Evolutionary conservation across 495 filamentous ascomycete species (phyloP).

Genomic region (Daldinia childiae): DNA sequence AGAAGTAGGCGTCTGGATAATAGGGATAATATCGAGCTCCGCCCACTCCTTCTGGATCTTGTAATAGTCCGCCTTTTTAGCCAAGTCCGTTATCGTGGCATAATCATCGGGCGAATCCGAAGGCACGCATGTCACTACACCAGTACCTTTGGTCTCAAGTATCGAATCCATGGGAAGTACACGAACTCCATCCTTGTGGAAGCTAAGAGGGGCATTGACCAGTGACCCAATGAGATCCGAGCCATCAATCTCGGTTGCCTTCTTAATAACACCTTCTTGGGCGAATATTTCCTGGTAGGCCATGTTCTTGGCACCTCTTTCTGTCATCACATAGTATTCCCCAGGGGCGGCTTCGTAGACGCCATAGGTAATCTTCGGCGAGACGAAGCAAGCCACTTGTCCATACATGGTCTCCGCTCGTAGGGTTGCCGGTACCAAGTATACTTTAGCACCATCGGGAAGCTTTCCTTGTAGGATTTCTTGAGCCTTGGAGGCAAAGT

Average conservation of each 20-base stretch:
- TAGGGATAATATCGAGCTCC: slow-evolving; percentile 82
- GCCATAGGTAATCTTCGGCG: slow-evolving; percentile 89
- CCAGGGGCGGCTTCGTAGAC: slow-evolving; percentile 84
- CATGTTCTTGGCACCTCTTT: slow-evolving; percentile 94
- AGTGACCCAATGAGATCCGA: slow-evolving; percentile 85
- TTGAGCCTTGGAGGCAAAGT: slow-evolving; percentile 80
- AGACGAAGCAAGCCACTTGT: slow-evolving; percentile 95
- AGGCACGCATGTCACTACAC: slow-evolving; percentile 94
- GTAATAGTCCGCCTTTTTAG: slow-evolving; percentile 98
- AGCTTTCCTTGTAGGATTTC: slow-evolving; percentile 78
- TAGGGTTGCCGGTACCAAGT: slow-evolving; percentile 89
- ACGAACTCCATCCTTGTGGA: slow-evolving; percentile 78
- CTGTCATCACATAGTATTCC: slow-evolving; percentile 86
- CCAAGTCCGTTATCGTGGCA: slow-evolving; percentile 84
- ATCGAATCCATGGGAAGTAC: slow-evolving; percentile 96
- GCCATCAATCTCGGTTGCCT: slow-evolving; percentile 75
- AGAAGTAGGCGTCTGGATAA: slow-evolving; percentile 89
- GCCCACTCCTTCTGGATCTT: slow-evolving; percentile 97
- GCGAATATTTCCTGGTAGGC: slow-evolving; percentile 90
- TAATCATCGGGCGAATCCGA: slow-evolving; percentile 97
- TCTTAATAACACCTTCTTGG: slow-evolving; percentile 75
- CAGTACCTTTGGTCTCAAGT: slow-evolving; percentile 91
- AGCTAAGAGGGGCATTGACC: slow-evolving; percentile 88
- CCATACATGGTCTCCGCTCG: slow-evolving; percentile 99
- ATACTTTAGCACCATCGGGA: slow-evolving; percentile 82